Evolutionary conservation across 257 asterid species (phyloP).

Genomic region (Verbena officinalis): DNA sequence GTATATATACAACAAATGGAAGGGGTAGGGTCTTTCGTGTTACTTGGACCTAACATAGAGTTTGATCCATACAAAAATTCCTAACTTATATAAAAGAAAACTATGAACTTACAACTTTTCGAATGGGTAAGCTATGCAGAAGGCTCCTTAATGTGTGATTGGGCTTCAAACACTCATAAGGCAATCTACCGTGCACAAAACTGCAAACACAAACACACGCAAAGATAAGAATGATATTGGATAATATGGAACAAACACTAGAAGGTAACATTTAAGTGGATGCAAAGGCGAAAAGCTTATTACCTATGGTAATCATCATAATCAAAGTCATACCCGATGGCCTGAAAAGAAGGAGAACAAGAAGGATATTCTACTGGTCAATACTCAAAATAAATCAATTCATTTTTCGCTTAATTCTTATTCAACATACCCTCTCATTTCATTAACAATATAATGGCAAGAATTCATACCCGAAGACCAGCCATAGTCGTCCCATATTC

Average conservation of each 20-base stretch:
- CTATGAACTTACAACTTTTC: conserved; percentile 72
- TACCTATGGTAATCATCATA: conserved; percentile 89
- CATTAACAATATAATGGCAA: neutral
- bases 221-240: neutral
- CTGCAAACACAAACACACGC: conserved; percentile 30
- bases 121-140: conserved; percentile 67
- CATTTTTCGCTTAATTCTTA: no score
- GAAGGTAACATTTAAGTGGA: conserved; percentile 7
- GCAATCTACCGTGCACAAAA: conserved; percentile 87
- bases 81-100: no score
- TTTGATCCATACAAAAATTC: no score
- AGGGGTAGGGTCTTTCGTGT: neutral
- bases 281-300: conserved; percentile 3
- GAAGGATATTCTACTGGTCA: neutral
- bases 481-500: conserved; percentile 97
- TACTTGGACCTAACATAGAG: no score
- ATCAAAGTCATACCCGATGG: conserved; percentile 74
- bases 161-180: conserved; percentile 74
- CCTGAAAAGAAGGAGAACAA: conserved; percentile 43
- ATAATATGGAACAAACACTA: neutral
- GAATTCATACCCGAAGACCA: conserved; percentile 69
- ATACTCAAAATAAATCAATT: neutral
- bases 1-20: no score
- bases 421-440: neutral
- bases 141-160: conserved; percentile 65